Base-by-base conservation (phyloP, 75 land plant genomes). In the Picea sitchensis region DNA sequence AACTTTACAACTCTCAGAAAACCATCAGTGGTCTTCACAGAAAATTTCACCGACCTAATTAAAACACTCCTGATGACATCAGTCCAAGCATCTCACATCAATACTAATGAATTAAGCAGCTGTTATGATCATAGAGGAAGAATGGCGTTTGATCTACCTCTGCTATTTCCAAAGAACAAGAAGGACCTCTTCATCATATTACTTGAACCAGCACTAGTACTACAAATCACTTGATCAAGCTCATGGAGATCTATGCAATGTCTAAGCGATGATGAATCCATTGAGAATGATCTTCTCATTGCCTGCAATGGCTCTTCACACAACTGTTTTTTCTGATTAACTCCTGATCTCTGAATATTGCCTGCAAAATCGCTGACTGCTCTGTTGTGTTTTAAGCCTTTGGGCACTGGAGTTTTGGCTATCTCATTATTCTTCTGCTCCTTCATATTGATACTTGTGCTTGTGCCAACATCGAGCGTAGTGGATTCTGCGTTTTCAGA, bases 221-320 rank as follows among this genome's bases (percentile, higher is more conserved):
- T 76, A 9, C 15, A n/a, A 8, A 20, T 63, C 7, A 14, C 65
- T 23, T 63, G 9, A 63, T 23, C 23, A 63, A 5, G 65, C 7
- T 63, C 9, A 63, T 47, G 65, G 32, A 57, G 32, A 54, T 58
- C 61, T 21, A 57, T 14, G 30, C 20, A 56, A 18, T 51, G 14
- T 56, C 36, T 76, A 61, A 56, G 77, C 3, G 26, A 14, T 15
- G 61, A 26, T 56, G 61, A 76, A 31, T 76, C 77, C 77, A 76
- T 13, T 23, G 77, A 76, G 36, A 76, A 76, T 54, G 77, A 76
- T 76, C 77, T 76, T 36, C 77, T 76, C 36, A 76, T 26, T 5
- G 34, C 51, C 23, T n/a, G 73, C 54, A 44, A 1, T 41, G 73
- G n/a, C 2, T 76, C 77, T 23, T 14, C 59, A 74, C 76, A 47